These are phyloP conservation scores for Arthroderma sp. DNA, from an alignment of 2,329 filamentous ascomycete genomes.

Conservation along the genomic window DNA sequence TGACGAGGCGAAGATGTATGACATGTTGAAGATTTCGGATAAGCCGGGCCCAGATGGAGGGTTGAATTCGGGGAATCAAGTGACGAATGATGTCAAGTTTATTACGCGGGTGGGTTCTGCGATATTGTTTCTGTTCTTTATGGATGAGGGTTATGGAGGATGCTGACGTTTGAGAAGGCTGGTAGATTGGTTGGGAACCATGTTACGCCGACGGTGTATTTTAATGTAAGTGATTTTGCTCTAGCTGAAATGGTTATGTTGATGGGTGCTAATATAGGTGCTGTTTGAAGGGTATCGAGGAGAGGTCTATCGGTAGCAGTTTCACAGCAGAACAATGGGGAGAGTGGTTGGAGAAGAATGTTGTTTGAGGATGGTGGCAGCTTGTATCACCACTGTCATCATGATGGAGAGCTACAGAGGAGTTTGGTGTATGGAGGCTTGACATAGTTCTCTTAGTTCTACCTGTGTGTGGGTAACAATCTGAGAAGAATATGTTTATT, in stretches of 20 bases:
- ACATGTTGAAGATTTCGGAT: slow-evolving; percentile 54
- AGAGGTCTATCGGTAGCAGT: slow-evolving; percentile 61
- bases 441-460: too few species aligned
- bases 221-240: slow-evolving; percentile 44
- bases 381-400: too few species aligned
- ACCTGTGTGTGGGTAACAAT: too few species aligned
- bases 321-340: slow-evolving; percentile 75
- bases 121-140: too few species aligned
- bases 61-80: slow-evolving; percentile 65
- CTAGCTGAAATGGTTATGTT: neutral
- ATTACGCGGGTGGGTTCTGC: slow-evolving; percentile 52
- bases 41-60: slow-evolving; percentile 53
- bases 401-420: too few species aligned
- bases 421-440: too few species aligned
- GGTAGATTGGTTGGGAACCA: slow-evolving; percentile 69
- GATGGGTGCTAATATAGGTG: slow-evolving; percentile 13
- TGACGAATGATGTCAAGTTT: slow-evolving; percentile 75
- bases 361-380: slow-evolving; percentile 28
- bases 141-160: slow-evolving; percentile 4
- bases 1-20: slow-evolving; percentile 55
- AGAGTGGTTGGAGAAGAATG: slow-evolving; percentile 61
- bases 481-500: too few species aligned
- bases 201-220: slow-evolving; percentile 80
- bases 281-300: slow-evolving; percentile 48
- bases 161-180: slow-evolving; percentile 19